A percentile compares a stretch with the other conserved stretches of the same genome.
Conservation (phyloP, 805 yeast genomes). For the Zygotorulaspora chibaensis region DNA sequence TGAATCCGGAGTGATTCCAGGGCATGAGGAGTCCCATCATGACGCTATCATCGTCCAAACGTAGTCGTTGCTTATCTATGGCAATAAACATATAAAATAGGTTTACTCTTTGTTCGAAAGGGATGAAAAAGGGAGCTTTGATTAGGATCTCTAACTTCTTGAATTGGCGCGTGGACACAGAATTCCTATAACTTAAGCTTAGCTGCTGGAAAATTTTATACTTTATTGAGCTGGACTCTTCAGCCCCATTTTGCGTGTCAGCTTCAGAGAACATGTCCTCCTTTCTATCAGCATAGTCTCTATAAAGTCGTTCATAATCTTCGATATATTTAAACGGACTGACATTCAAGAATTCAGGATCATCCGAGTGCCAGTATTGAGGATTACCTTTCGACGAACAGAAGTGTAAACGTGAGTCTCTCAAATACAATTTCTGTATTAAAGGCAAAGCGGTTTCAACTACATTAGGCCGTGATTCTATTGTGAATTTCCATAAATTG, state of each 20-base stretch:
- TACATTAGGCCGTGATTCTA: constrained; percentile 5
- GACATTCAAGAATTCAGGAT: constrained; percentile 21
- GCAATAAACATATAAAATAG: constrained; percentile 63
- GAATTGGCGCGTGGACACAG: constrained; percentile 21
- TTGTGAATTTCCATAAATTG: constrained; percentile 17
- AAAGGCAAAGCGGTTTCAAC: constrained; percentile 17
- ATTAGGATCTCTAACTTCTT: constrained; percentile 49
- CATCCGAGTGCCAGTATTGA: constrained; percentile 25
- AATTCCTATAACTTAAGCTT: constrained; percentile 24
- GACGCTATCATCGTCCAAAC: constrained; percentile 21
- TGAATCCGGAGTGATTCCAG: constrained; percentile 14
- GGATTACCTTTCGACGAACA: constrained; percentile 15
- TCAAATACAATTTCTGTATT: constrained; percentile 25
- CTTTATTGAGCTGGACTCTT: constrained; percentile 15
- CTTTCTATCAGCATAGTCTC: constrained; percentile 14
- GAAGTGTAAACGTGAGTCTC: constrained; percentile 30
- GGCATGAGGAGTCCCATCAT: constrained; percentile 15
- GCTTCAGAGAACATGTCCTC: constrained; percentile 15
- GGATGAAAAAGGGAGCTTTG: constrained; percentile 72
- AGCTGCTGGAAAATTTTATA: constrained; percentile 13
- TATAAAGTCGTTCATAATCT: constrained; percentile 28
- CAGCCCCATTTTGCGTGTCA: constrained; percentile 39
- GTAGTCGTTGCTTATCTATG: constrained; percentile 42
- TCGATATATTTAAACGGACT: constrained; percentile 21
- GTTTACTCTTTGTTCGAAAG: constrained; percentile 68